Conservation (phyloP, 257 asterid species). For the Solanum ossicruentum region DNA sequence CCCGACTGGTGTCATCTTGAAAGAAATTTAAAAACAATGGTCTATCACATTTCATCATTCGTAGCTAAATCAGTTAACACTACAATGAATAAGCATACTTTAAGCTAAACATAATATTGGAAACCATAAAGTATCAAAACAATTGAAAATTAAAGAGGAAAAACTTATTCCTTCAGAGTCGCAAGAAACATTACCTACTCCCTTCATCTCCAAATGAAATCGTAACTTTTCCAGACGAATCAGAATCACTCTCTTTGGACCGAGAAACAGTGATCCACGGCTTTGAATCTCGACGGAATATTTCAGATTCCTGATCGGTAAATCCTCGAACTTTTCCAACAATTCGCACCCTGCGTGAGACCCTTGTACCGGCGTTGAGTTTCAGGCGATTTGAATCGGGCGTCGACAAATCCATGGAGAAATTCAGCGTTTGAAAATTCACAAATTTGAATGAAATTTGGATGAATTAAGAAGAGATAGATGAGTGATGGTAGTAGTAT, state of each 20-base stretch:
- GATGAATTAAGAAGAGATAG: not conserved
- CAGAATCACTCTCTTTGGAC: slow-evolving; percentile 12
- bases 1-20: not conserved
- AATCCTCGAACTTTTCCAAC: slow-evolving; percentile 46
- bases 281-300: slow-evolving; percentile 11
- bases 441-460: not conserved
- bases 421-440: not conserved
- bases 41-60: not conserved
- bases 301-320: slow-evolving; percentile 26
- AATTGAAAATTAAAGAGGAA: not conserved
- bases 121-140: not conserved
- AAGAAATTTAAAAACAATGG: not conserved
- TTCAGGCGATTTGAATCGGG: slow-evolving; percentile 9
- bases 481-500: not conserved
- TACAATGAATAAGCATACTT: not conserved
- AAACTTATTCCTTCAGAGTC: not conserved
- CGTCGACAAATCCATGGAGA: slow-evolving; percentile 20
- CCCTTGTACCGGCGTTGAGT: slow-evolving; percentile 1
- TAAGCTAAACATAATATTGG: not conserved
- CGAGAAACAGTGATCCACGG: slow-evolving; percentile 41
- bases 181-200: slow-evolving; percentile 12
- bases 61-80: not conserved
- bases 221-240: slow-evolving; percentile 14
- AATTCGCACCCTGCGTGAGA: slow-evolving; percentile 34
- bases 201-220: slow-evolving; percentile 32